phyloP scores from a whole-genome alignment of 108 stramenopile species.

The Licmophora abbreviata region DNA sequence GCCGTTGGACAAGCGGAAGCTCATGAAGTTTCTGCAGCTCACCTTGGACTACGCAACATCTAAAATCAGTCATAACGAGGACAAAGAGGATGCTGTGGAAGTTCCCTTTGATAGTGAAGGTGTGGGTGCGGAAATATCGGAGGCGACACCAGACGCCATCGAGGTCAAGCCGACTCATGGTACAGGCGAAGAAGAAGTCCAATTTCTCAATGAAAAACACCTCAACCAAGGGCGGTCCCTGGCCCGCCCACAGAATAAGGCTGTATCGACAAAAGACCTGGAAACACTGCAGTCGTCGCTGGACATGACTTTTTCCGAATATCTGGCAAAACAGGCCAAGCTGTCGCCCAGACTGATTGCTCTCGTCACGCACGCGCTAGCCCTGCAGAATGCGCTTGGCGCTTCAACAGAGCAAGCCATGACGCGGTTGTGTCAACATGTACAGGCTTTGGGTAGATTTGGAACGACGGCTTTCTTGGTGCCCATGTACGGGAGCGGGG shows the following conservation, averaged over 20 bases:
- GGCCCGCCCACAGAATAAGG: conserved; percentile 89
- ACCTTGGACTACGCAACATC: conserved; percentile 71
- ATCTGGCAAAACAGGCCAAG: conserved; percentile 37
- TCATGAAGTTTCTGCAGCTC: conserved; percentile 89
- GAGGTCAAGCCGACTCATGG: background rate
- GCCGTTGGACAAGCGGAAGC: conserved; percentile 82
- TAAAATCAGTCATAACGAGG: conserved; percentile 7
- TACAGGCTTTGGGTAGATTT: conserved; percentile 64
- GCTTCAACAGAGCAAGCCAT: conserved; percentile 37
- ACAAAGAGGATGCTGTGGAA: conserved; percentile 3
- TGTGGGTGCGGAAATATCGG: background rate
- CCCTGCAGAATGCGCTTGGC: conserved; percentile 23
- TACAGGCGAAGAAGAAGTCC: conserved; percentile 36
- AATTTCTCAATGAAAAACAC: conserved; percentile 74
- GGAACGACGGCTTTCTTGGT: conserved; percentile 72
- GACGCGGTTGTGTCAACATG: conserved; percentile 44
- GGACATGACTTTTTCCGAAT: conserved; percentile 45
- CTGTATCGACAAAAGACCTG: conserved; percentile 48
- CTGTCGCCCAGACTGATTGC: conserved; percentile 40
- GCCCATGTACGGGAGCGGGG: conserved; percentile 77
- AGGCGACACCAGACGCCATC: background rate
- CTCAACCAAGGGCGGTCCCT: conserved; percentile 81
- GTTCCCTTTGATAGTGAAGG: background rate
- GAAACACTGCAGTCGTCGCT: conserved; percentile 25
- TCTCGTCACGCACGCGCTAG: conserved; percentile 63